Evolutionary conservation across 1,139 yeast species (phyloP).

Genomic region (Protomyces inundatus): DNA sequence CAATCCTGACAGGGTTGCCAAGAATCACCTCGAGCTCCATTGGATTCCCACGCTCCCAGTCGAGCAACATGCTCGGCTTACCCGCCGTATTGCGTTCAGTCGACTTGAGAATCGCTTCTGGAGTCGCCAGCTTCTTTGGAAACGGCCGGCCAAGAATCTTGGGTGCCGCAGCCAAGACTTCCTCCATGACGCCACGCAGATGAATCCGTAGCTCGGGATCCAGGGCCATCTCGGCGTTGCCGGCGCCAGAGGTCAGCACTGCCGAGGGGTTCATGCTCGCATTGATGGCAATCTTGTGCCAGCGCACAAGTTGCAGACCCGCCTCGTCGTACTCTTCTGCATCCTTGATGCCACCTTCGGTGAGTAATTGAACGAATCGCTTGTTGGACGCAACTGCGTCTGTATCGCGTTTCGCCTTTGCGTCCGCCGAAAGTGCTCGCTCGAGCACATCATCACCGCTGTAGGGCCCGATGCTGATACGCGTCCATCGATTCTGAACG

Average conservation of each 20-base stretch:
- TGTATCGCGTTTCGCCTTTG: background rate
- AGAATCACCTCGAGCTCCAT: constrained; percentile 66
- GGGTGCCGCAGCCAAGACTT: constrained; percentile 21
- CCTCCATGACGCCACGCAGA: constrained; percentile 23
- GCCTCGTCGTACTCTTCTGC: constrained; percentile 25
- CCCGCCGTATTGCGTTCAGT: constrained; percentile 22
- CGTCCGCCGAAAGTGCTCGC: background rate
- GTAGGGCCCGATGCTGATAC: constrained; percentile 24
- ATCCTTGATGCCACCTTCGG: constrained; percentile 21
- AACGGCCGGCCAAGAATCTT: constrained; percentile 23
- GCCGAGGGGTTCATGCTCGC: constrained; percentile 25
- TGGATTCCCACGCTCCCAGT: constrained; percentile 60
- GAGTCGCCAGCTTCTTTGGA: constrained; percentile 23
- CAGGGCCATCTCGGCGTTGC: constrained; percentile 25
- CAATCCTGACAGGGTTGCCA: constrained; percentile 63
- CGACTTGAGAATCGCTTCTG: constrained; percentile 21
- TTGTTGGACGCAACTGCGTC: constrained; percentile 7
- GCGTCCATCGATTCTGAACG: constrained; percentile 23
- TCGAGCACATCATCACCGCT: constrained; percentile 13
- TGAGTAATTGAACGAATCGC: constrained; percentile 10
- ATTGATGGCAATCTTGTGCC: constrained; percentile 26
- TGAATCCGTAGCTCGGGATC: constrained; percentile 23
- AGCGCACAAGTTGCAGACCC: constrained; percentile 21
- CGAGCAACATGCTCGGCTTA: constrained; percentile 66
- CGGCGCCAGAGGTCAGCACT: constrained; percentile 21